phyloP scores from a whole-genome alignment of 1,284 basidiomycete genomes.

The Irpex sp. region DNA sequence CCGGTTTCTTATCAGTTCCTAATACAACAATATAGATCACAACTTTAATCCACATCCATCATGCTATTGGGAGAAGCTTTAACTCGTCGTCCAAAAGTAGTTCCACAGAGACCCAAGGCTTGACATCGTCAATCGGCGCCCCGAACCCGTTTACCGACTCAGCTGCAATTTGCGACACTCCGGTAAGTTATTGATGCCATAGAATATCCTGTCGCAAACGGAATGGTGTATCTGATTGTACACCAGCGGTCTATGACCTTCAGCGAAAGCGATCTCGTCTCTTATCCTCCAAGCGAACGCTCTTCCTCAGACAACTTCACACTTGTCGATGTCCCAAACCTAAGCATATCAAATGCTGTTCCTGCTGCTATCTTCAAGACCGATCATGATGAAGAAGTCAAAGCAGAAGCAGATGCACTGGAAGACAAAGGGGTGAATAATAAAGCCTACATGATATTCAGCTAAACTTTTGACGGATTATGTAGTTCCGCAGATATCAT shows the following conservation, averaged over 20 bases:
- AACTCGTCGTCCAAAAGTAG: neutral
- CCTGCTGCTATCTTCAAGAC: conserved; percentile 10
- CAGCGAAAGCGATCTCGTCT: conserved; percentile 4
- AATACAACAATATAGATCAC: conserved; percentile 14
- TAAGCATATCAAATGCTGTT: conserved; percentile 3
- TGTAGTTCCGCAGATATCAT: conserved; percentile 47
- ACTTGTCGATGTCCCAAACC: neutral
- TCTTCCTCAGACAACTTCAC: conserved; percentile 4
- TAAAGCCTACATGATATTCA: too few species aligned
- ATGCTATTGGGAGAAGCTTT: conserved; percentile 27
- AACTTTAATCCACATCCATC: conserved; percentile 23
- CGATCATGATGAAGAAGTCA: conserved; percentile 14
- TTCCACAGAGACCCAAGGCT: neutral
- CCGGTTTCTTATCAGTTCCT: neutral
- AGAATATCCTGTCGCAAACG: neutral
- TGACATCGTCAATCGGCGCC: neutral
- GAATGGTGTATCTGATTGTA: conserved; percentile 21
- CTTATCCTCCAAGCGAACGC: conserved; percentile 1
- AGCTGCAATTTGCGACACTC: conserved; percentile 23
- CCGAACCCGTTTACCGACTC: conserved; percentile 18
- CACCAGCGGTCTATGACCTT: conserved; percentile 19
- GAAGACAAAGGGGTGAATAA: conserved; percentile 35
- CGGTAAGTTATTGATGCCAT: neutral
- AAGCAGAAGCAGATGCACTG: conserved; percentile 14
- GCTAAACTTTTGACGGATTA: neutral